Evolutionary conservation across 768 basidiomycete genomes (phyloP).

Genomic region (Dioszegia hungarica): DNA sequence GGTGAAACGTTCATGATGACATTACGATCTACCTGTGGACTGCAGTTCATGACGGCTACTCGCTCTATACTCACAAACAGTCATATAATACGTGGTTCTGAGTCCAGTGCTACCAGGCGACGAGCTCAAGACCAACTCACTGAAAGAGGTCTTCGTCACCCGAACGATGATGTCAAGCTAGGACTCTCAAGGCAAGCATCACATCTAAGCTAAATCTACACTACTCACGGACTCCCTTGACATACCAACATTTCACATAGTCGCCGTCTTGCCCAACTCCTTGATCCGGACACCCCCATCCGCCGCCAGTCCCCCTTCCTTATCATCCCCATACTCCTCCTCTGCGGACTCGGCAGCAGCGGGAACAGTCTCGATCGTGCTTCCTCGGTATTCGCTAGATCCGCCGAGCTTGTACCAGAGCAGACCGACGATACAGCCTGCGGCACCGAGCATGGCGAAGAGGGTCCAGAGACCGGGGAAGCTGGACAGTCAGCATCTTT

Average conservation of each 20-base stretch:
- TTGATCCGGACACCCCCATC: neutral
- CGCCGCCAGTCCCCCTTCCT: neutral
- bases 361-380: neutral
- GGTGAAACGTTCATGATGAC: no score
- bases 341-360: neutral
- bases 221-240: no score
- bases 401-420: slow-evolving; percentile 39
- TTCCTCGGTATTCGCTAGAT: slow-evolving; percentile 27
- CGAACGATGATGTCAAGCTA: no score
- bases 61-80: no score
- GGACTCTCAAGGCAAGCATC: no score
- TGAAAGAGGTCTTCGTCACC: no score
- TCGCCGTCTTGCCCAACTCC: neutral
- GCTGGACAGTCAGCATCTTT: slow-evolving; percentile 9
- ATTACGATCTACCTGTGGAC: no score
- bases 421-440: slow-evolving; percentile 15
- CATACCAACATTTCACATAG: neutral
- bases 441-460: slow-evolving; percentile 30
- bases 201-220: no score
- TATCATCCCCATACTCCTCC: slow-evolving; percentile 3
- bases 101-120: no score
- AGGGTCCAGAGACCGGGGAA: slow-evolving; percentile 41
- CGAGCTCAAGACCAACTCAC: no score
- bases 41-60: no score
- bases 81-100: no score